Evolutionary conservation across 176 grass and related monocot species (phyloP).

Genomic region (Phyllostachys edulis): DNA sequence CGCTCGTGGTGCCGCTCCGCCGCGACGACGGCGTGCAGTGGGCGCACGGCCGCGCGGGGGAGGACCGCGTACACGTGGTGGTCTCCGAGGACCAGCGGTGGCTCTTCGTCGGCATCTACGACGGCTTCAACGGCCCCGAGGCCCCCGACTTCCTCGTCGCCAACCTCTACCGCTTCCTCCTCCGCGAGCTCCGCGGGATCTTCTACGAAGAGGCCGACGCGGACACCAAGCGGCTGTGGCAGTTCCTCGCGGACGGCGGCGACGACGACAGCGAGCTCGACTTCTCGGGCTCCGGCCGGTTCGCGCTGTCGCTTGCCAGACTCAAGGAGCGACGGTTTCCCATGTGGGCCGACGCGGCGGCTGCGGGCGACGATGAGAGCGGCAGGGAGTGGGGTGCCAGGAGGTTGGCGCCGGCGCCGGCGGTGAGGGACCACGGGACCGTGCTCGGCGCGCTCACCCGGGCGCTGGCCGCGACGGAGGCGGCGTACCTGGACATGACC

Average conservation of each 20-base stretch:
- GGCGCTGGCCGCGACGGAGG: slow-evolving; percentile 53
- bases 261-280: slow-evolving; percentile 65
- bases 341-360: slow-evolving; percentile 43
- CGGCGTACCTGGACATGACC: slow-evolving; percentile 74
- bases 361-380: slow-evolving; percentile 41
- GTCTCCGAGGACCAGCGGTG: slow-evolving; percentile 90
- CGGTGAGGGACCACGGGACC: slow-evolving; percentile 51
- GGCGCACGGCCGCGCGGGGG: slow-evolving; percentile 85
- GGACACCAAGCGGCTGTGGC: slow-evolving; percentile 58
- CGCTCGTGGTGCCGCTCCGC: slow-evolving; percentile 57
- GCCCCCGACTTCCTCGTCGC: slow-evolving; percentile 86
- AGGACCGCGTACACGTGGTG: slow-evolving; percentile 87
- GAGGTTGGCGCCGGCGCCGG: slow-evolving; percentile 36
- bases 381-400: slow-evolving; percentile 35
- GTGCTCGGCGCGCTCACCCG: slow-evolving; percentile 70
- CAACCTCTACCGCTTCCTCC: slow-evolving; percentile 70
- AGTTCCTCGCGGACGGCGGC: slow-evolving; percentile 66
- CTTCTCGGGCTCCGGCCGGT: slow-evolving; percentile 69
- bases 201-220: slow-evolving; percentile 54
- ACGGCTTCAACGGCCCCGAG: slow-evolving; percentile 92
- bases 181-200: slow-evolving; percentile 67
- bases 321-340: slow-evolving; percentile 51
- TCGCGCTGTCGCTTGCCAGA: slow-evolving; percentile 69
- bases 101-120: slow-evolving; percentile 95
- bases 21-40: slow-evolving; percentile 69